Percentiles rank a stretch among this genome's conserved stretches.
Conservation (phyloP, 2,329 filamentous ascomycete genomes). For the Didymella segeticola region DNA sequence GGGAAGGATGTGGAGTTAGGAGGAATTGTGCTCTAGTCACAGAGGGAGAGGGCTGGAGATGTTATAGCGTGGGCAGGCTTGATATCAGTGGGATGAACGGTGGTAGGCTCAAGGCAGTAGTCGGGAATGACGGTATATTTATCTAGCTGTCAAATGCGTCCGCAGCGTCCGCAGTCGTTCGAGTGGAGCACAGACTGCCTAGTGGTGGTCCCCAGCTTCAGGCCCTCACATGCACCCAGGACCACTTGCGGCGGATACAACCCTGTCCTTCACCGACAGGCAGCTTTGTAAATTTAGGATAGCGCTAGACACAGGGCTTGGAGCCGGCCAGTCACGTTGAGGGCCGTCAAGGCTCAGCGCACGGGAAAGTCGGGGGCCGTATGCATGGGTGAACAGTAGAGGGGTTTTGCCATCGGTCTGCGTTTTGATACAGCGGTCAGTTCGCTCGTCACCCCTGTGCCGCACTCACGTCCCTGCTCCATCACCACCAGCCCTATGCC, state of each 20-base stretch:
- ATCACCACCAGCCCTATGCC: slow-evolving; percentile 32
- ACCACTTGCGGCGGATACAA: slow-evolving; percentile 33
- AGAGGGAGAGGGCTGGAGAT: slow-evolving; percentile 21
- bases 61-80: slow-evolving; percentile 24
- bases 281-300: slow-evolving; percentile 41
- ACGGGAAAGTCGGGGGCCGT: slow-evolving; percentile 33
- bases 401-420: slow-evolving; percentile 21
- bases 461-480: slow-evolving; percentile 11
- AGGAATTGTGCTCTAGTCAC: slow-evolving; percentile 10
- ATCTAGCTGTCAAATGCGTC: slow-evolving; percentile 35
- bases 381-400: slow-evolving; percentile 25
- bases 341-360: slow-evolving; percentile 29
- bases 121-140: slow-evolving; percentile 40
- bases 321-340: slow-evolving; percentile 37
- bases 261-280: slow-evolving; percentile 41
- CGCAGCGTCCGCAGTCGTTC: slow-evolving; percentile 39
- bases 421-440: slow-evolving; percentile 36
- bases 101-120: slow-evolving; percentile 32
- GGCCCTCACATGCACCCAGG: slow-evolving; percentile 38
- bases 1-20: slow-evolving; percentile 15
- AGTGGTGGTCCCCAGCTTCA: slow-evolving; percentile 41
- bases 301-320: slow-evolving; percentile 34
- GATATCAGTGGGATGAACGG: slow-evolving; percentile 24
- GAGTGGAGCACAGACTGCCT: slow-evolving; percentile 37
- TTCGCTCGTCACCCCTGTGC: slow-evolving; percentile 20